Base-by-base conservation (phyloP, 257 asterid genomes). In the Rauvolfia tetraphylla region DNA sequence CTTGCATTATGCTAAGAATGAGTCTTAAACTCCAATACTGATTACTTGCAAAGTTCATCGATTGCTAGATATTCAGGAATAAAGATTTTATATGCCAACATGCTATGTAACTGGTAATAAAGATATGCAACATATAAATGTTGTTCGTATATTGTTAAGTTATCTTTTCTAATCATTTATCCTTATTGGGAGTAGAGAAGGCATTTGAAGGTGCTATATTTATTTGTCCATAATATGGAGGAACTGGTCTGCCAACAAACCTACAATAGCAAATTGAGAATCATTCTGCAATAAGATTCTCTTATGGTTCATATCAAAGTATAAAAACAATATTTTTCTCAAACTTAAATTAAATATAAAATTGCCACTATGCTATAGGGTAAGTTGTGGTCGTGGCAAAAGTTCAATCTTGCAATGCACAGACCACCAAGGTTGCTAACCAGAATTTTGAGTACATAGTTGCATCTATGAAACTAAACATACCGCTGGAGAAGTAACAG, bases 401-500 rank as follows among this genome's bases (percentile, higher is more conserved):
- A 63, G 17, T 44, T 65, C 22, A 31, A 75, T 65, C 65, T 44
- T 20, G 44, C 51, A 38, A 63, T 48, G 53, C 14, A 75, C 48
- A 76, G 56, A 57, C 39, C 23, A 68, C 22, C 38, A 27, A 76
- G 57, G 23, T 59, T 13, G 46, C 34, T 39, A 66, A 36, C 17
- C 7, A 66, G 58, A 48, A 54, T 59, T 25, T 54, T 54, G 18
- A 36, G 15, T n/a, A n/a, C 3, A 70, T 57, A 51, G 15, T 46
- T 51, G 57, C 57, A 17, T 68, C 41, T n/a, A 15, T 33, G 42
- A 67, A n/a, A 46, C n/a, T 41, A 27, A 17, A 73, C 90, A 51
- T 92, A 93, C 97, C 87, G 93, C 97, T 39, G 98, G 97, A 68
- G 98, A 92, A 72, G 98, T 94, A 78, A 88, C 96, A 1, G 98